phyloP scores from a whole-genome alignment of 768 basidiomycete species.

The Tulasnella sp. region DNA sequence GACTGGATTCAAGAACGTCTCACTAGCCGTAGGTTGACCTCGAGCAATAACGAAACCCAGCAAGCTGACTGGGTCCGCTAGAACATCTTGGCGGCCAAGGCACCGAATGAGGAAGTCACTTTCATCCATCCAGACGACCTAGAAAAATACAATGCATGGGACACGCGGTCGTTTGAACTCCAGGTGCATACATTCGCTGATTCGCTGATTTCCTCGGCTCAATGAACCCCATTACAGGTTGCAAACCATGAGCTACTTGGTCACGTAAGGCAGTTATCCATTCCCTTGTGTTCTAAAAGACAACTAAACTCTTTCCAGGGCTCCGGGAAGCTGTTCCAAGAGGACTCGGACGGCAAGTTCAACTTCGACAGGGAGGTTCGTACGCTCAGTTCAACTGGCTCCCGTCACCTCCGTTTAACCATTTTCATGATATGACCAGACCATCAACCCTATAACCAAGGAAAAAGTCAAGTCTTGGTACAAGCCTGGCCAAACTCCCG shows the following conservation, averaged over 20 bases:
- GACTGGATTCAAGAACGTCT: constrained; percentile 86
- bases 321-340: constrained; percentile 77
- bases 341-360: constrained; percentile 66
- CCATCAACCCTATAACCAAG: constrained; percentile 77
- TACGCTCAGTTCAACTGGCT: background rate
- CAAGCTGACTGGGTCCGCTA: constrained; percentile 32
- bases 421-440: constrained; percentile 40
- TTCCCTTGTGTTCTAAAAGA: background rate
- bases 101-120: constrained; percentile 77
- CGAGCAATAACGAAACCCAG: no score
- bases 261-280: constrained; percentile 42
- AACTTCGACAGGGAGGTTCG: constrained; percentile 75
- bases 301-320: constrained; percentile 19
- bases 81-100: constrained; percentile 86
- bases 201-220: background rate
- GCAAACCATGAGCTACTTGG: constrained; percentile 88
- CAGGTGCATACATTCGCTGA: constrained; percentile 39
- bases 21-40: constrained; percentile 57
- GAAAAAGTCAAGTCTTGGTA: constrained; percentile 79
- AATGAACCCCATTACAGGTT: constrained; percentile 40
- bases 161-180: constrained; percentile 71
- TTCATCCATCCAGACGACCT: constrained; percentile 79
- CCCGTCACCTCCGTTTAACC: background rate
- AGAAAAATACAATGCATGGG: constrained; percentile 71
- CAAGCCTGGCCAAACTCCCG: constrained; percentile 78